Evolutionary conservation across 177 flowering plant species (phyloP).

Genomic region (Tripterygium wilfordii): DNA sequence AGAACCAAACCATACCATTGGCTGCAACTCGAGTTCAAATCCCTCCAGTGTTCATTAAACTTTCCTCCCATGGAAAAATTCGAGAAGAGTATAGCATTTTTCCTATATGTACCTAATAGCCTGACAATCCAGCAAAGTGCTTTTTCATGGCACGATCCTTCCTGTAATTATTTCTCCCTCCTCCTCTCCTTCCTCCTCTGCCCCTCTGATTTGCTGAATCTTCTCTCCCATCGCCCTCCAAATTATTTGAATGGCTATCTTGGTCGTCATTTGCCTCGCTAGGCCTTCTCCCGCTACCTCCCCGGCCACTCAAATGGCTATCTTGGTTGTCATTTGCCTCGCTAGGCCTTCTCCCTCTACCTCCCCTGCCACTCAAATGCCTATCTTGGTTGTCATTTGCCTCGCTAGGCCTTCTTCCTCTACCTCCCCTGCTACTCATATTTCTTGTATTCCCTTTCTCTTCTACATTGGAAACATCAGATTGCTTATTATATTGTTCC

Average conservation of each 20-base stretch:
- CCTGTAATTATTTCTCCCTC: conserved; percentile 41
- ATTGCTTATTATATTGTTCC: conserved; percentile 9
- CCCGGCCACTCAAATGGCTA: too few species aligned
- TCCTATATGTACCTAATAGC: conserved; percentile 21
- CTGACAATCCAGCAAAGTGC: conserved; percentile 57
- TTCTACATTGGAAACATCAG: conserved; percentile 21
- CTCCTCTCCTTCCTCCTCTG: conserved; percentile 36
- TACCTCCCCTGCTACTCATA: conserved; percentile 19
- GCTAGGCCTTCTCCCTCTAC: conserved; percentile 3
- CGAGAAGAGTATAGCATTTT: too few species aligned
- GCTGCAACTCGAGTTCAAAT: too few species aligned
- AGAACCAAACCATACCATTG: too few species aligned
- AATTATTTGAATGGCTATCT: conserved; percentile 7
- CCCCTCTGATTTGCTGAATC: conserved; percentile 19
- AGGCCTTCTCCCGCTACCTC: conserved; percentile 8
- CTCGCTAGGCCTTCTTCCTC: conserved; percentile 5
- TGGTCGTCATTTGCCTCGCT: conserved; percentile 6
- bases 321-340: conserved; percentile 29
- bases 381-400: conserved; percentile 10
- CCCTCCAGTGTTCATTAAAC: too few species aligned
- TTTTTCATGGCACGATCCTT: conserved; percentile 72
- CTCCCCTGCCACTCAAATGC: conserved; percentile 21
- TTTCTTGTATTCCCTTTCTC: conserved; percentile 20
- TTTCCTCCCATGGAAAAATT: too few species aligned
- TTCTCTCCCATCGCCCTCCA: conserved; percentile 16